Conservation (phyloP, 192 early-diverging fungal species). For the Radiomyces spectabilis region DNA sequence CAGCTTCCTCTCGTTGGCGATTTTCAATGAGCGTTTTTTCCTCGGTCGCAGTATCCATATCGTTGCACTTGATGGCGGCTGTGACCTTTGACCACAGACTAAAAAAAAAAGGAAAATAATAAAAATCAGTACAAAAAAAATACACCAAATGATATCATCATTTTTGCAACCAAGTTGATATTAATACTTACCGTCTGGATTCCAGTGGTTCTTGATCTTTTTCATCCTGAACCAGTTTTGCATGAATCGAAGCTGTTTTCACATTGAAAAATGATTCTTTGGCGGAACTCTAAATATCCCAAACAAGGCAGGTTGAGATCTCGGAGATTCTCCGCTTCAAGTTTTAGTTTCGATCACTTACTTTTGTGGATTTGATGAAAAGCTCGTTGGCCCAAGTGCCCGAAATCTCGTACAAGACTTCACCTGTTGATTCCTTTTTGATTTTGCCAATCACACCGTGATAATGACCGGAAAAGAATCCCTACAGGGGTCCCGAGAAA, state of each 20-base stretch:
- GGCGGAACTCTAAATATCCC: slow-evolving; percentile 23
- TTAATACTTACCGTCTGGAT: slow-evolving; percentile 58
- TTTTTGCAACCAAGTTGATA: no score
- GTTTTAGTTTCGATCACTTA: background rate
- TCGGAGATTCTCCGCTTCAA: background rate
- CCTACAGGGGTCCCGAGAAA: no score
- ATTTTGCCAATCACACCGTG: slow-evolving; percentile 81
- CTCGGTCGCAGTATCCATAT: slow-evolving; percentile 59
- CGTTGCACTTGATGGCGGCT: slow-evolving; percentile 49
- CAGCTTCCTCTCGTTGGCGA: slow-evolving; percentile 51
- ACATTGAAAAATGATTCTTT: slow-evolving; percentile 71
- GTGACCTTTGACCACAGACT: slow-evolving; percentile 71
- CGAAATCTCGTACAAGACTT: slow-evolving; percentile 72
- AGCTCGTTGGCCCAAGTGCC: slow-evolving; percentile 89
- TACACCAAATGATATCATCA: background rate
- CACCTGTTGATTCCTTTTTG: slow-evolving; percentile 69
- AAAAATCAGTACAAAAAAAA: background rate
- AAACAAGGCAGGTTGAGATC: slow-evolving; percentile 3
- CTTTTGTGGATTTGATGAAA: slow-evolving; percentile 40
- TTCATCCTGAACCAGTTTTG: slow-evolving; percentile 63
- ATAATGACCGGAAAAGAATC: slow-evolving; percentile 73
- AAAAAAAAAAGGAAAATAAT: background rate
- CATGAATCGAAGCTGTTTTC: slow-evolving; percentile 49
- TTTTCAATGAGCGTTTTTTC: slow-evolving; percentile 72
- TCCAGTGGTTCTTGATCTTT: slow-evolving; percentile 77